Evolutionary conservation across 805 yeast species (phyloP), one percentile per base, ranked within the genome.

Genomic region (Yamadazyma sp.): DNA sequence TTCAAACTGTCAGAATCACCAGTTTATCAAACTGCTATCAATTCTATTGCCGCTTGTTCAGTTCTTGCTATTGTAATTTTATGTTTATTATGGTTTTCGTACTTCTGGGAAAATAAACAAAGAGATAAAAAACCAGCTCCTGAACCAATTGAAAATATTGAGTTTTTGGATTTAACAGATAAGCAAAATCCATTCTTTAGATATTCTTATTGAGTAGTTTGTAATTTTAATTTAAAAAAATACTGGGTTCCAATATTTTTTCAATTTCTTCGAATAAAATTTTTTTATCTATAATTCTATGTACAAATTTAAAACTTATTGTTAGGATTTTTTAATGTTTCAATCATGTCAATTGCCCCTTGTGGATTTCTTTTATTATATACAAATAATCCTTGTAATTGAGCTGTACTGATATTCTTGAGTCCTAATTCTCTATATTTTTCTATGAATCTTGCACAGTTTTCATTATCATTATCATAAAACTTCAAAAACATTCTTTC

Each of bases 311-410:
- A 32, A 19, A 32, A 32, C 7, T 18, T 10, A 16, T 32, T 13
- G 14, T 27, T 27, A 22, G 27, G 31, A 27, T 17, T 23, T 32
- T 46, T 51, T 43, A 76, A 58, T 2, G 71, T 58, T 24, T 60
- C 72, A 11, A 85, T 73, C 80, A 81, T 83, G 10, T 62, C 63
- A 18, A 89, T 60, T 0, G 98, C 96, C 4, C 75, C 74, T 22
- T 73, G 70, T 0, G 98, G 95, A 40, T 80, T 81, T 39, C 82
- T 75, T 59, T 93, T 93, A 62, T 86, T 86, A 64, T 86, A 86
- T 2, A 93, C 96, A 67, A 93, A 93, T 33, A 93, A 69, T 0
- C 98, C 98, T 58, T 93, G 98, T 39, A 93, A 69, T 54, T 87
- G 96, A 1, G 98, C 98, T 0, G 98, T 88, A 49, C 95, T 83